Base-by-base conservation (phyloP, 345 rosid genomes). In the Camelina neglecta region DNA sequence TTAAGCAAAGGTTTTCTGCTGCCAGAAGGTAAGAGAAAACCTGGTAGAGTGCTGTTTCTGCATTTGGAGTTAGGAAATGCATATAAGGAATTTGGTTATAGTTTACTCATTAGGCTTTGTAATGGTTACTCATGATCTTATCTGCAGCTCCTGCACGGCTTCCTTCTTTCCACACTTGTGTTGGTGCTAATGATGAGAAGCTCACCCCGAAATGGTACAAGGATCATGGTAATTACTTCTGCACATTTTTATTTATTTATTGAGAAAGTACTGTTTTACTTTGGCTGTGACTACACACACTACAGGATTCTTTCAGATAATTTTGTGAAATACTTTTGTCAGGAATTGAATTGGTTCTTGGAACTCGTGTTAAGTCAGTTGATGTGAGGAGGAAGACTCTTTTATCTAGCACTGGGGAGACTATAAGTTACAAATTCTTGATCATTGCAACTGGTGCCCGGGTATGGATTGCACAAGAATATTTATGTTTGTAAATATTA, bases 391-490 rank as follows among this genome's bases (percentile, higher is more conserved):
- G 96, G 36, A 92, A 86, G 82, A 89, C 93, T 65, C 86, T 92
- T 67, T 76, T 92, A 80, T 92, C 97, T 53, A 91, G 92, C 74
- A 75, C 91, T 7, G 97, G 97, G 54, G 99, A 95, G 85, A 95
- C 97, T 58, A 95, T 95, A 76, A 88, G 93, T 81, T 95, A 90
- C 83, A 87, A 90, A 79, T 72, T 82, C 81, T 90, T 95, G 74
- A 89, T 95, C 78, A 83, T 95, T 81, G 97, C 97, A 64, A 92
- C 97, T 67, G 99, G 99, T 85, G 99, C 99, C 84, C 89, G 92
- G 97, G 99, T 95, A 95, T 68, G 83, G 81, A 72, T 67, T 83
- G 81, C 83, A 82, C 59, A 24, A 20, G 11, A 41, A 29, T 64
- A 65, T 50, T 11, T 47, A 11, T 51, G 49, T 26, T 60, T 36